Base-by-base conservation (phyloP, 1,139 yeast genomes). In the Saccharomyces hybrid region DNA sequence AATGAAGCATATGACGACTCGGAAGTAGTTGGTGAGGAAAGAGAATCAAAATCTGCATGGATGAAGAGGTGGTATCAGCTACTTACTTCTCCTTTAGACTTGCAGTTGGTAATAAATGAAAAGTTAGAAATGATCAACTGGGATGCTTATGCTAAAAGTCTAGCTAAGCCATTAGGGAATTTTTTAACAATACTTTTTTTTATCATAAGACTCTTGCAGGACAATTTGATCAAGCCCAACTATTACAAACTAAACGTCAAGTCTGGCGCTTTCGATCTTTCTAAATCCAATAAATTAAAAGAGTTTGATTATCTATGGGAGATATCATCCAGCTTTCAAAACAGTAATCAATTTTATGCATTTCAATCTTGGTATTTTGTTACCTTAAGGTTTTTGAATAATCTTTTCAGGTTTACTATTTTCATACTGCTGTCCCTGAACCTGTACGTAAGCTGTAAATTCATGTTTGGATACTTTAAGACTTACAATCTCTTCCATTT, bases 81-180 rank as follows among this genome's bases (percentile, higher is more conserved):
- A 23, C 55, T 58, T 52, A 47, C 53, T n/a, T 77, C 78, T 51
- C 89, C 89, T 0, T 74, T 56, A 20, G 91, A 85, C 63, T 59
- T 78, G 38, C 73, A 76, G 52, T 71, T 84, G 4, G 73, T 76
- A 50, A 52, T 80, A 41, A 81, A 82, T 61, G 90, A 85, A 64
- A 63, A 71, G 11, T 60, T 81, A 20, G 76, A 77, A 50, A 71
- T 83, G 5, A 78, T 84, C 5, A 87, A 84, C 56, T 85, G 90
- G 90, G 89, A 85, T 60, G 72, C 75, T 1, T 75, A 80, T 57
- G 73, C 81, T 8, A 63, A 65, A n/a, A 61, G 77, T 0, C 59
- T 77, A 7, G 83, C 81, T 0, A 59, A 76, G 34, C 83, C 82
- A 0, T 59, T 73, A 9, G 85, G 85, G 0, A 66, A 71, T n/a